A percentile compares a stretch with the other conserved stretches of the same genome.
These are phyloP conservation scores for Trametes cingulata DNA, from an alignment of 768 basidiomycete species.

Conservation along the genomic window DNA sequence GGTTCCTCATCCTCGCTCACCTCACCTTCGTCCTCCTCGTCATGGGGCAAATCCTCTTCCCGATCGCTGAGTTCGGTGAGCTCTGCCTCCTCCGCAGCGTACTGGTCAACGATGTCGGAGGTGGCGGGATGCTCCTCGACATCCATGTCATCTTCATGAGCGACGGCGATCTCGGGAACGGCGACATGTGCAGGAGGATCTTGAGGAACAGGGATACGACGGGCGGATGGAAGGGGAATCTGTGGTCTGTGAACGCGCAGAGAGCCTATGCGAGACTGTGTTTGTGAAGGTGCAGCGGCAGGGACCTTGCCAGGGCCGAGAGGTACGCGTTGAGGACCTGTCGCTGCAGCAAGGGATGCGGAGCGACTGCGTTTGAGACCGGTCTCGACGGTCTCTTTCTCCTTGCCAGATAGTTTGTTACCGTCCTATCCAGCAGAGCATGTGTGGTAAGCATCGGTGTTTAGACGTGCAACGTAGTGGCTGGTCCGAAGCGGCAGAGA, in stretches of 20 bases:
- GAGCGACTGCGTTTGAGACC: slow-evolving; percentile 61
- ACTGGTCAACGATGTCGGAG: slow-evolving; percentile 45
- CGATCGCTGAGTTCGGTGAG: slow-evolving; percentile 28
- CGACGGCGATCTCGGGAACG: slow-evolving; percentile 21
- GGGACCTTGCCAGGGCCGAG: slow-evolving; percentile 55
- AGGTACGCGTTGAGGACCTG: slow-evolving; percentile 69
- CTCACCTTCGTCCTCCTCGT: slow-evolving; percentile 15
- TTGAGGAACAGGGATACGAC: slow-evolving; percentile 38
- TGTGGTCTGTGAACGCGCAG: slow-evolving; percentile 26
- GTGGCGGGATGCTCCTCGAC: slow-evolving; percentile 44
- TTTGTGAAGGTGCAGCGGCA: slow-evolving; percentile 17
- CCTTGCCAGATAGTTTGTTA: slow-evolving; percentile 54
- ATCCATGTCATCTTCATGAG: slow-evolving; percentile 55
- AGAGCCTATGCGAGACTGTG: slow-evolving; percentile 24
- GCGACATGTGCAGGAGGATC: slow-evolving; percentile 15
- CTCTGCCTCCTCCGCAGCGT: slow-evolving; percentile 47
- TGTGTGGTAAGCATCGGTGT: slow-evolving; percentile 21
- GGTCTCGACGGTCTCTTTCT: slow-evolving; percentile 59
- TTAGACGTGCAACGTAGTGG: background rate
- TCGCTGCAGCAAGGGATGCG: slow-evolving; percentile 62
- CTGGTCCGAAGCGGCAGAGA: too few relatives aligned
- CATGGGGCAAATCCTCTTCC: slow-evolving; percentile 16
- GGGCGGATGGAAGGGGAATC: slow-evolving; percentile 41
- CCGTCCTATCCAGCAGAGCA: slow-evolving; percentile 41
- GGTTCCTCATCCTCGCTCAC: slow-evolving; percentile 17